Evolutionary conservation across 2,329 filamentous ascomycete genomes (phyloP).

Genomic region (Bipolaris cookei): DNA sequence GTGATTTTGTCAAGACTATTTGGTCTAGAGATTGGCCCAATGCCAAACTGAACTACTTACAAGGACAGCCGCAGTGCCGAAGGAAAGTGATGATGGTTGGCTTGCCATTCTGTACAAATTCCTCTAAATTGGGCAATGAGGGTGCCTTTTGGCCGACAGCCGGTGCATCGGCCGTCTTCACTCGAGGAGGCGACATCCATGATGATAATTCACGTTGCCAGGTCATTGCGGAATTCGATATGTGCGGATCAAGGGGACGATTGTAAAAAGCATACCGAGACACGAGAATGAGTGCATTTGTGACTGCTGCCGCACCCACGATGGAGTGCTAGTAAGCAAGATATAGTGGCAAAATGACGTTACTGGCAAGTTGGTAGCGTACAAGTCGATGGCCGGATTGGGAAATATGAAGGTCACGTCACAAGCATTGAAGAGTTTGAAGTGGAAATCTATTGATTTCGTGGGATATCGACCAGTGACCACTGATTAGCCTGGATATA

Average conservation of each 20-base stretch:
- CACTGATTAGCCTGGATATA: constrained; percentile 49
- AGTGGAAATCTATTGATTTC: constrained; percentile 43
- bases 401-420: background rate
- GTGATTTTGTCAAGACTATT: constrained; percentile 4
- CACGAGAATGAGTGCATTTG: background rate
- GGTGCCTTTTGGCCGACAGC: constrained; percentile 64
- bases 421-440: constrained; percentile 18
- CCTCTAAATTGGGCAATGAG: constrained; percentile 57
- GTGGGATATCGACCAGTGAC: constrained; percentile 44
- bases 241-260: too few relatives aligned
- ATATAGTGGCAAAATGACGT: background rate
- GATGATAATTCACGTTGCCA: constrained; percentile 52
- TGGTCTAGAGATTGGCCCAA: background rate
- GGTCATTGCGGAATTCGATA: constrained; percentile 36
- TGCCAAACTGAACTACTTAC: constrained; percentile 53
- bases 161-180: constrained; percentile 53
- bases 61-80: constrained; percentile 76
- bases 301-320: background rate
- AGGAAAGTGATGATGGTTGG: constrained; percentile 71
- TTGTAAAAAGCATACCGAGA: background rate
- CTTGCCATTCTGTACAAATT: constrained; percentile 59
- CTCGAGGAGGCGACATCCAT: constrained; percentile 48
- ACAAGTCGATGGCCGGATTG: background rate
- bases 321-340: too few relatives aligned
- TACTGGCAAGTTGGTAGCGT: background rate